phyloP scores from a whole-genome alignment of 306 rosid species.

The Cucumis hystrix region DNA sequence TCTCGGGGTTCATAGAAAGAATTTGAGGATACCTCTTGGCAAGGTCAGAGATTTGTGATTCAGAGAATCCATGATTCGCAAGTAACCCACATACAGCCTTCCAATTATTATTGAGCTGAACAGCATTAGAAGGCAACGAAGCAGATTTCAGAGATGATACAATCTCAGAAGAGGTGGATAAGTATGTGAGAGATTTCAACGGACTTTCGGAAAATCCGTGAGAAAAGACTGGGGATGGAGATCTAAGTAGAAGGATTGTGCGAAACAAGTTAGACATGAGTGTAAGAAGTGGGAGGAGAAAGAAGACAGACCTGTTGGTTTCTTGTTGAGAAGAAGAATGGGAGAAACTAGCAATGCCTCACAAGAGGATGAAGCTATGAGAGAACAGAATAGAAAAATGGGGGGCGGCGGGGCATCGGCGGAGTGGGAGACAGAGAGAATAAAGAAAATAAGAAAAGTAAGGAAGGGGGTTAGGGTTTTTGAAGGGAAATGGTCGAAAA shows the following conservation, averaged over 20 bases:
- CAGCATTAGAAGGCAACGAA: neutral
- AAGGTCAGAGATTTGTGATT: slow-evolving; percentile 12
- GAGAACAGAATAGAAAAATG: neutral
- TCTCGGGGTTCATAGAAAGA: slow-evolving; percentile 16
- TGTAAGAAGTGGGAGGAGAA: neutral
- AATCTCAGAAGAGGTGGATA: neutral
- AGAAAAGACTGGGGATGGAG: neutral
- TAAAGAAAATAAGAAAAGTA: neutral
- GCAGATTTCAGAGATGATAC: slow-evolving; percentile 18
- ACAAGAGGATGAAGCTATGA: too few relatives aligned
- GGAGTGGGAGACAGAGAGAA: neutral
- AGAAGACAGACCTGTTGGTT: neutral
- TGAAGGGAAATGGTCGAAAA: too few relatives aligned
- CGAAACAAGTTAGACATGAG: neutral
- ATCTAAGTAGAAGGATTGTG: neutral
- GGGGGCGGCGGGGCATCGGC: neutral
- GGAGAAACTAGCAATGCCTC: neutral
- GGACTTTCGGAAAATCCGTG: neutral
- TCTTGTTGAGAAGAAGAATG: neutral
- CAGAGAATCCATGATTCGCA: slow-evolving; percentile 16
- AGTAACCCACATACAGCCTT: slow-evolving; percentile 14
- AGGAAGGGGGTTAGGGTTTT: too few relatives aligned
- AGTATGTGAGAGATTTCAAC: neutral
- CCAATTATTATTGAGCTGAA: neutral
- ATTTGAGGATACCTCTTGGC: neutral